Base-by-base conservation (phyloP, 2,329 filamentous ascomycete species). In the Fusarium robinianum region DNA sequence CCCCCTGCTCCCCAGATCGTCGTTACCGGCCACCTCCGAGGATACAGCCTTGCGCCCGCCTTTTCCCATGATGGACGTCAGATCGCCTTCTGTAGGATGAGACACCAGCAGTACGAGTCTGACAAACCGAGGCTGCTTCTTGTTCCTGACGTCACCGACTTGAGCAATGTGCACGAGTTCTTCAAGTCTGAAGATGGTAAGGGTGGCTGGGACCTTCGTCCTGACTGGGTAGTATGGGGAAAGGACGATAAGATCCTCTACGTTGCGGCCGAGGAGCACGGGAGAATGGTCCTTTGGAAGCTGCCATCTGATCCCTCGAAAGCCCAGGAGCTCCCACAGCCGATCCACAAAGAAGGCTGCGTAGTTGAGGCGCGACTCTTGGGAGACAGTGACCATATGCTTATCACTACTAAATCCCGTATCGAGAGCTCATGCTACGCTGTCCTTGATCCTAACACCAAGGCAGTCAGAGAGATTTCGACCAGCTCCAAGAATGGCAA, bases 61-160 rank as follows among this genome's bases (percentile, higher is more conserved):
- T 95, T 95, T 68, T 91, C 88, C 3, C 81, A 82, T 4, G 78
- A 86, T 59, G 88, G 88, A 8, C 79, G 75, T 23, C 78, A 79
- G 47, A 73, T 92, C 17, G 88, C 82, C 2, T 96, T 95, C 64
- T 75, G 88, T 19, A 82, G 87, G 49, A 95, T 95, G 90, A 78
- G 80, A 51, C 78, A 78, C 42, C 76, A 81, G 37, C 82, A 85
- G 46, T 95, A 96, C 64, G 90, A 96, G 67, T 81, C 85, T 11
- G 90, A 96, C 70, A 71, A 71, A 55, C 78, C 85, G 30, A 78
- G 83, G 30, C 71, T 90, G 4, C 69, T 90, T 50, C 69, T 89
- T 3, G 66, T 88, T 6, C 77, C 80, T 2, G 77, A 88, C 55
- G 71, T 88, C 34, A 66, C 65, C 10, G 76, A 83, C 47, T 68